A percentile compares a stretch with the other conserved stretches of the same genome.
Conservation (phyloP, 495 filamentous ascomycete species). For the Oidiodendron maius region DNA sequence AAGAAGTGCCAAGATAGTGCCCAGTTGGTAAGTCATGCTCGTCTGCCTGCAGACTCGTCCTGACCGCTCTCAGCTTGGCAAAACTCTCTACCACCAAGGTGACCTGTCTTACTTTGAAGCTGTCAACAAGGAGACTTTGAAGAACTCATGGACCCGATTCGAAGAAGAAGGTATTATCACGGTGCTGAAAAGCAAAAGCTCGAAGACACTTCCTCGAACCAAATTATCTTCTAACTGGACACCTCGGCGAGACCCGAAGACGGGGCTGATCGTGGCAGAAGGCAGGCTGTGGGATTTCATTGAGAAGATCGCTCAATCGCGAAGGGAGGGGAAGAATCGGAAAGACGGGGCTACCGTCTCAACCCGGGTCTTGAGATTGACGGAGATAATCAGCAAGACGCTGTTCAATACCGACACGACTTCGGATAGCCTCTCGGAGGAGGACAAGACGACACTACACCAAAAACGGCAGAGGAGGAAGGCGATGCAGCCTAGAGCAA, state of each 20-base stretch:
- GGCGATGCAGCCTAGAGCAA: conserved; percentile 37
- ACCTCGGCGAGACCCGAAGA: conserved; percentile 52
- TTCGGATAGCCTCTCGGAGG: conserved; percentile 14
- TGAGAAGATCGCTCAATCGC: conserved; percentile 72
- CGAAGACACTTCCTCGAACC: conserved; percentile 50
- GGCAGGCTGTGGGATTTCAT: conserved; percentile 87
- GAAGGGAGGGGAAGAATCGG: conserved; percentile 91
- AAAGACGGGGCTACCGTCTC: conserved; percentile 86
- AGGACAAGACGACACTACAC: conserved; percentile 16
- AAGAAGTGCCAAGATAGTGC: conserved; percentile 75
- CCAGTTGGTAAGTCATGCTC: conserved; percentile 57
- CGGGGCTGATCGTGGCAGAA: conserved; percentile 54
- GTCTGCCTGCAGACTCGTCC: conserved; percentile 2
- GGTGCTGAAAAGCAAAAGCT: conserved; percentile 57
- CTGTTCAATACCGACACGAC: conserved; percentile 37
- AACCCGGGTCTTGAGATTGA: conserved; percentile 60
- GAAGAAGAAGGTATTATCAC: conserved; percentile 86
- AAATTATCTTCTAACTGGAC: conserved; percentile 73
- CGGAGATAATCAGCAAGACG: conserved; percentile 33
- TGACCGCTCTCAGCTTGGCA: conserved; percentile 62
- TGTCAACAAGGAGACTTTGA: conserved; percentile 94
- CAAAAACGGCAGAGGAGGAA: conserved; percentile 35
- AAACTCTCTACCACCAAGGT: conserved; percentile 96
- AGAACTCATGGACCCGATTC: conserved; percentile 84
- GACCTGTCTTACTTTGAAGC: conserved; percentile 96